Evolutionary conservation across 768 basidiomycete genomes (phyloP), one percentile per base, ranked within the genome.

Genomic region (Suillus plorans): DNA sequence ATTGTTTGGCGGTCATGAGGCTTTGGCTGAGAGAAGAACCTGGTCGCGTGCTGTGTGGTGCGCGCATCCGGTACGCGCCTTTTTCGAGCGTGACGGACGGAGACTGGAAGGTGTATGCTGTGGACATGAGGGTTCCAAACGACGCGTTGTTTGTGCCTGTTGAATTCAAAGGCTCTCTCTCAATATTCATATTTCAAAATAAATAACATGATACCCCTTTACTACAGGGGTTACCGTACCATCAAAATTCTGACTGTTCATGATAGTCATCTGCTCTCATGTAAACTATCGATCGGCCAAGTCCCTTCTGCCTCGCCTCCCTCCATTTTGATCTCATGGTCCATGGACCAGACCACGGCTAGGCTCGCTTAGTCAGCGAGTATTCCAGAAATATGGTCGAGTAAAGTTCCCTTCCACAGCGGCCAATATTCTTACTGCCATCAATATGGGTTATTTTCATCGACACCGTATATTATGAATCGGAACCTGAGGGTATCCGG

Each of bases 21-120:
- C 68, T 59, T 58, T 62, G 71, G 60, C 63, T 69, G 47, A 63
- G 69, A 69, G 71, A 49, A 67, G 66, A 59, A 56, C 72, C 67
- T 0, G 69, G 47, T 6, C 68, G 66, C 41, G 70, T 72, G 55
- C 63, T 66, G 18, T 84, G 81, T 71, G 69, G 69, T 58, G 79
- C 81, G n/a, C 84, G 83, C 77, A 91, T 83, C 56, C 89, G 82
- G 69, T 90, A 88, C 44, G 81, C 75, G 37, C 90, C 89, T 71
- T 84, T 86, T 74, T 92, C 89, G 65, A 87, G 75, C 6, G 84
- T 80, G 28, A 90, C 77, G 1, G 90, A 89, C 39, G 90, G 89
- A 5, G 90, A 91, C 56, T 76, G 74, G 66, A 73, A 76, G 2
- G 63, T 68, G 63, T 75, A 63, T 37, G 55, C 62, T 47, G 75